Conservation (phyloP, 148 eudicot species). For the Cornus kousa region DNA sequence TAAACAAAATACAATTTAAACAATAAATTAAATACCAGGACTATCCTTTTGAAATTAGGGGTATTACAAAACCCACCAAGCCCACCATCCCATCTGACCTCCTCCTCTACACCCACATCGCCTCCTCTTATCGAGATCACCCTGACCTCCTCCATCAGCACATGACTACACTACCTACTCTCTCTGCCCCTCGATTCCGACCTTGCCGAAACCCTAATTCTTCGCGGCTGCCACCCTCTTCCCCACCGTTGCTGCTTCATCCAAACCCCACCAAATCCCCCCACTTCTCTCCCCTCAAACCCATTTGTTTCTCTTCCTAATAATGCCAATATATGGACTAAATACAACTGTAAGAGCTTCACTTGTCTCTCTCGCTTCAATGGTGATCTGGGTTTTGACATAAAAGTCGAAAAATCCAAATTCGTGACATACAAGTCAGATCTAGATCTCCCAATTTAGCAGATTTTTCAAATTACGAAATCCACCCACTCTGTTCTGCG, state of each 20-base stretch:
- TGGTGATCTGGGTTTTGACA: conserved; percentile 58
- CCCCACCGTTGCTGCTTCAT: conserved; percentile 78
- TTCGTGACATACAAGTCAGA: conserved; percentile 47
- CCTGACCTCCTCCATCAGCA: conserved; percentile 62
- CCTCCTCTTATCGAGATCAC: conserved; percentile 57
- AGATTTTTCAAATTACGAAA: conserved; percentile 42
- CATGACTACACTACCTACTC: conserved; percentile 74
- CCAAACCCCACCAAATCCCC: conserved; percentile 26
- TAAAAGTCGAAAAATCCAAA: conserved; percentile 33
- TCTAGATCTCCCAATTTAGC: conserved; percentile 69
- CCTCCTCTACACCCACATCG: conserved; percentile 49
- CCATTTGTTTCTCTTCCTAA: conserved; percentile 47
- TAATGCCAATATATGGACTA: conserved; percentile 38
- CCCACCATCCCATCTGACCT: conserved; percentile 62
- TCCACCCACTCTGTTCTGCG: conserved; percentile 33
- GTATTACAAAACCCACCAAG: conserved; percentile 13
- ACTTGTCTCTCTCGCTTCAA: conserved; percentile 38
- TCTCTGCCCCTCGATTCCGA: conserved; percentile 47
- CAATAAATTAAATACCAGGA: too few relatives aligned
- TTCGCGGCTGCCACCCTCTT: conserved; percentile 86
- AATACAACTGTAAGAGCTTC: conserved; percentile 57
- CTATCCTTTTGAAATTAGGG: too few relatives aligned
- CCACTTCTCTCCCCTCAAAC: conserved; percentile 23
- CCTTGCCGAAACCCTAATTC: conserved; percentile 64
- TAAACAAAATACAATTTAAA: too few relatives aligned